phyloP scores from a whole-genome alignment of 2,329 filamentous ascomycete species.

The Ciborinia camelliae region DNA sequence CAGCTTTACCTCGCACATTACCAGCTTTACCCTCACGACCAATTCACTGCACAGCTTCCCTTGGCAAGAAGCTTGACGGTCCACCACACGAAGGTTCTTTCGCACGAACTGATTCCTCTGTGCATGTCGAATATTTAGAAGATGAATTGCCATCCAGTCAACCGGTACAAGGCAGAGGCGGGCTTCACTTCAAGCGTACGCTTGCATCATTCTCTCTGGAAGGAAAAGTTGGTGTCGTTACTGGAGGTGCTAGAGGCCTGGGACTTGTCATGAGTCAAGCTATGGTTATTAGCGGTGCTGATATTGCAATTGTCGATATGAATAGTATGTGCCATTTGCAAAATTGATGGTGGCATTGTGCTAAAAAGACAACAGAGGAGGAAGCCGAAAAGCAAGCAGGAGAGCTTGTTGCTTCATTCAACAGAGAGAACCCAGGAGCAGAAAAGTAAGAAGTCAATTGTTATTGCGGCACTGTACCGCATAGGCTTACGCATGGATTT shows the following conservation, averaged over 20 bases:
- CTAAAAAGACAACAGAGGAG: slow-evolving; percentile 56
- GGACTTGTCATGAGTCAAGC: slow-evolving; percentile 92
- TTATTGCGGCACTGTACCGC: background rate
- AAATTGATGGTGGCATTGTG: background rate
- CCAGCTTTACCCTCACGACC: slow-evolving; percentile 23
- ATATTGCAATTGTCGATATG: slow-evolving; percentile 89
- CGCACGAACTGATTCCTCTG: slow-evolving; percentile 75
- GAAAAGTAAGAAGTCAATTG: slow-evolving; percentile 51
- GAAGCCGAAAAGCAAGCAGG: slow-evolving; percentile 77
- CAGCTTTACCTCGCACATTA: slow-evolving; percentile 23
- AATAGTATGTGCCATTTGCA: slow-evolving; percentile 62
- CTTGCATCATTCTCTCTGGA: slow-evolving; percentile 84
- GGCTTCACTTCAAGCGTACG: slow-evolving; percentile 79
- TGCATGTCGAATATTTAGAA: slow-evolving; percentile 75
- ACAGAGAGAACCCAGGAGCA: slow-evolving; percentile 73
- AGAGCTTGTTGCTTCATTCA: slow-evolving; percentile 71
- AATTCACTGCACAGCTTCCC: slow-evolving; percentile 27
- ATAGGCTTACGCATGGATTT: slow-evolving; percentile 9
- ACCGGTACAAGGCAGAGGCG: slow-evolving; percentile 72
- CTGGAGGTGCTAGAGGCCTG: slow-evolving; percentile 83
- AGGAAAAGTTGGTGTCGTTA: slow-evolving; percentile 78
- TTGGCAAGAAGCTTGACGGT: slow-evolving; percentile 31
- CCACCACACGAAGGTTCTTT: slow-evolving; percentile 43
- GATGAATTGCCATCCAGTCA: slow-evolving; percentile 68
- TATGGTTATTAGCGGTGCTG: slow-evolving; percentile 80